phyloP scores from a whole-genome alignment of 306 rosid genomes.

The Sesbania bispinosa region DNA sequence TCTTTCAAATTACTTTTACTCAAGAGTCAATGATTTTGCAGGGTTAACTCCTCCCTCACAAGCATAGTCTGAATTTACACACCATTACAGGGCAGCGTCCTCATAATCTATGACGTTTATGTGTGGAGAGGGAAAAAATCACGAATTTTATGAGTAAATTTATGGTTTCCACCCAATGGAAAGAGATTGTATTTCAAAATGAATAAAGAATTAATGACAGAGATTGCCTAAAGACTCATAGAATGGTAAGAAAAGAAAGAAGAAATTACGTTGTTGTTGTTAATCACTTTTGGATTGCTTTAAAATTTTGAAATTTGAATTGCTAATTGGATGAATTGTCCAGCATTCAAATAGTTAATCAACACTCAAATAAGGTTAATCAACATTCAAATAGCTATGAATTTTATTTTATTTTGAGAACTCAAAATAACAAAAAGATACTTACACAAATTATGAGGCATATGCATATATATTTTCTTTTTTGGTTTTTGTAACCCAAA shows the following conservation, averaged over 20 bases:
- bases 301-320: no score
- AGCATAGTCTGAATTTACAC: slow-evolving; percentile 23
- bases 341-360: no score
- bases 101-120: background rate
- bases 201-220: background rate
- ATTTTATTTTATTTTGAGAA: no score
- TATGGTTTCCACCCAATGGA: background rate
- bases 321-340: slow-evolving; percentile 1
- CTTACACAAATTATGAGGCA: no score
- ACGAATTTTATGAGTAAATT: no score
- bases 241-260: background rate
- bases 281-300: background rate
- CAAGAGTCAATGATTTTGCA: slow-evolving; percentile 11
- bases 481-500: no score
- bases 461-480: no score
- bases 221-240: background rate
- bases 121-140: background rate
- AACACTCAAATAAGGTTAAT: no score
- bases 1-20: no score
- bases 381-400: no score
- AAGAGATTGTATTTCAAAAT: background rate
- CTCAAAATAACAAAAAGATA: no score
- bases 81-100: slow-evolving; percentile 16
- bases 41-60: slow-evolving; percentile 17
- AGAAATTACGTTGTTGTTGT: no score